phyloP scores from a whole-genome alignment of 345 rosid genomes.

The Sisymbrium irio region DNA sequence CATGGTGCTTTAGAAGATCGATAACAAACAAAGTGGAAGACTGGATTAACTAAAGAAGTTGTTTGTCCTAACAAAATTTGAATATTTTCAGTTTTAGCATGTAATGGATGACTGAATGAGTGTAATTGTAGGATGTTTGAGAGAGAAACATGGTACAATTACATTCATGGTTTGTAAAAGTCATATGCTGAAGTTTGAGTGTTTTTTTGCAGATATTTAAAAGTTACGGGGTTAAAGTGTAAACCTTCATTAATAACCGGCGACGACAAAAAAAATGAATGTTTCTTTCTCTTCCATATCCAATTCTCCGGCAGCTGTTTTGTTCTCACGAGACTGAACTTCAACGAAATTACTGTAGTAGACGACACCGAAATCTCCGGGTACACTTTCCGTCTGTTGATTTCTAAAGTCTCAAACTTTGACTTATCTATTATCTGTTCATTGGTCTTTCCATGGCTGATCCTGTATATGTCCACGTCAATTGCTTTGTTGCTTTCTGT shows the following conservation, averaged over 20 bases:
- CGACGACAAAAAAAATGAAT: background rate
- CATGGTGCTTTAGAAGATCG: conserved; percentile 15
- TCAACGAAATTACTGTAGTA: background rate
- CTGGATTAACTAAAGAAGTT: background rate
- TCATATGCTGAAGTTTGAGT: background rate
- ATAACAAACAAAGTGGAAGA: background rate
- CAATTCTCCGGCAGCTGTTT: background rate
- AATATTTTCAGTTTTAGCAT: background rate
- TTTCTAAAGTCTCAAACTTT: background rate
- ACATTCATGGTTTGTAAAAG: background rate
- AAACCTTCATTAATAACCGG: background rate
- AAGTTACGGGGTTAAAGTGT: conserved; percentile 3
- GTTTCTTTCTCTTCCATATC: background rate
- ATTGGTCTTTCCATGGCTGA: background rate
- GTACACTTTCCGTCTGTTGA: background rate
- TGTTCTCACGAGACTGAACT: background rate
- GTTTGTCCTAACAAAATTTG: background rate
- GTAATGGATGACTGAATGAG: background rate
- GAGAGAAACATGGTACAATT: background rate
- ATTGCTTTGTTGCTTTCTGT: background rate
- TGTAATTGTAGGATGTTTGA: background rate
- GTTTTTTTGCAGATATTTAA: background rate
- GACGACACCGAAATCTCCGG: background rate
- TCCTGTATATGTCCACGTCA: background rate
- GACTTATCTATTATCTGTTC: background rate